Percentiles rank a stretch among this genome's conserved stretches.
phyloP scores from a whole-genome alignment of 2,329 filamentous ascomycete species.

The Seiridium cupressi region DNA sequence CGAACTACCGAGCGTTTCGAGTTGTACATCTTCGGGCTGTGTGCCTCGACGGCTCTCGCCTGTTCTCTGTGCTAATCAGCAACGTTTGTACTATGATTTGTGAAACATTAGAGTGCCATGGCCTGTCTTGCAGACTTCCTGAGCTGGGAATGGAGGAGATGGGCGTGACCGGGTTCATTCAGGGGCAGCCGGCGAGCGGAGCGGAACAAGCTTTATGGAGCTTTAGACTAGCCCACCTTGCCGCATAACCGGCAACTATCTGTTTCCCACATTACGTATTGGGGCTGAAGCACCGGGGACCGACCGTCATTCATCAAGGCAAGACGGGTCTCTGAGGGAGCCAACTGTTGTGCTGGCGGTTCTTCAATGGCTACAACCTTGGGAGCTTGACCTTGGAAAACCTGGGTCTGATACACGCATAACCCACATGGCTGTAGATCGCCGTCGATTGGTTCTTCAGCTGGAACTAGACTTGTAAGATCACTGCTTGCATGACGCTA shows the following conservation, averaged over 20 bases:
- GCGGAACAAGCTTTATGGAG: slow-evolving; percentile 4
- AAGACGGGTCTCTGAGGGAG: neutral
- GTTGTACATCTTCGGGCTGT: no score
- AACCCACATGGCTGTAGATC: slow-evolving; percentile 1
- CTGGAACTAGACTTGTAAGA: neutral
- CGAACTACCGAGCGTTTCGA: no score
- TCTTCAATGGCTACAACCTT: neutral
- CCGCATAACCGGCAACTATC: slow-evolving; percentile 2
- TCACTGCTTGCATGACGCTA: neutral
- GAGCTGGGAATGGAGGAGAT: no score
- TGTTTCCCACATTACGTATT: neutral
- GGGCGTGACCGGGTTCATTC: neutral
- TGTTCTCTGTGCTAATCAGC: no score
- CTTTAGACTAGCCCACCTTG: neutral
- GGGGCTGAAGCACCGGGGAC: neutral
- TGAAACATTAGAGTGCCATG: no score
- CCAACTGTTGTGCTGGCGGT: neutral
- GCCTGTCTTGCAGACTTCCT: no score
- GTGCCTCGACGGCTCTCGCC: no score
- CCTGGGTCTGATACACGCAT: neutral
- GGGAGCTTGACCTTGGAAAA: neutral
- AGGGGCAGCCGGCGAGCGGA: neutral
- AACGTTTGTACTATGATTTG: no score
- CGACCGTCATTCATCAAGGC: neutral
- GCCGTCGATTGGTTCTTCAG: neutral